phyloP scores from a whole-genome alignment of 257 asterid genomes.

The Ophiorrhiza pumila region DNA sequence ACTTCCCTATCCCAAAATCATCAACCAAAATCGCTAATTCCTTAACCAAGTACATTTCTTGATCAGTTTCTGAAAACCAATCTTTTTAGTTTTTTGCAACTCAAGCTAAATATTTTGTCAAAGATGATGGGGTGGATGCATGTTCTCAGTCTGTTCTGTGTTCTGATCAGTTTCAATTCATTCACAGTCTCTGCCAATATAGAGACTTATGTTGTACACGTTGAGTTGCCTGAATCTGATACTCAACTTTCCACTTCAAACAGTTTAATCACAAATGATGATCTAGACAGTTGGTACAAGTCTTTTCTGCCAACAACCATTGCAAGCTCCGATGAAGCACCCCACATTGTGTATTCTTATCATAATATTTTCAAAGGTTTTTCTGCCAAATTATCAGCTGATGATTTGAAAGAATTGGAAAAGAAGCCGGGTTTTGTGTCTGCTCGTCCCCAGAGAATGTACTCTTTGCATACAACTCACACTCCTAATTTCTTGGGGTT shows the following conservation, averaged over 20 bases:
- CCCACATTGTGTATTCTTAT: slow-evolving; percentile 3
- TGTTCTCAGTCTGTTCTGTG: not conserved
- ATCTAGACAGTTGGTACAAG: not conserved
- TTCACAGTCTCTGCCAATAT: not conserved
- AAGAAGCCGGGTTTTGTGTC: slow-evolving; percentile 8
- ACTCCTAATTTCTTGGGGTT: slow-evolving; percentile 9
- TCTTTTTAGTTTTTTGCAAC: too few species aligned
- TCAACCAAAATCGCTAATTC: too few species aligned
- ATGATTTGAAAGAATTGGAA: slow-evolving; percentile 1
- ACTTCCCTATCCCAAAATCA: too few species aligned
- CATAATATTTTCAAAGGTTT: slow-evolving; percentile 13
- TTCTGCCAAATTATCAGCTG: slow-evolving; percentile 3
- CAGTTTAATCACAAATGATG: not conserved
- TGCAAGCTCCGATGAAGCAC: not conserved
- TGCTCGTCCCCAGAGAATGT: not conserved
- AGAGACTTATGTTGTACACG: slow-evolving; percentile 3
- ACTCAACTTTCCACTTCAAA: not conserved
- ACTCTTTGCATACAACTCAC: not conserved
- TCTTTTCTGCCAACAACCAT: slow-evolving; percentile 5
- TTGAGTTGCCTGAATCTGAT: not conserved
- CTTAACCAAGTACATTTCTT: too few species aligned
- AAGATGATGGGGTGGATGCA: not conserved
- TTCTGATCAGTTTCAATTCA: not conserved
- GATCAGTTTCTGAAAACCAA: too few species aligned
- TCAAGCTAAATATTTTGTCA: too few species aligned